A percentile compares a stretch with the other conserved stretches of the same genome.
These are phyloP conservation scores for Aplosporella prunicola DNA, from an alignment of 2,329 filamentous ascomycete genomes.

Conservation along the genomic window DNA sequence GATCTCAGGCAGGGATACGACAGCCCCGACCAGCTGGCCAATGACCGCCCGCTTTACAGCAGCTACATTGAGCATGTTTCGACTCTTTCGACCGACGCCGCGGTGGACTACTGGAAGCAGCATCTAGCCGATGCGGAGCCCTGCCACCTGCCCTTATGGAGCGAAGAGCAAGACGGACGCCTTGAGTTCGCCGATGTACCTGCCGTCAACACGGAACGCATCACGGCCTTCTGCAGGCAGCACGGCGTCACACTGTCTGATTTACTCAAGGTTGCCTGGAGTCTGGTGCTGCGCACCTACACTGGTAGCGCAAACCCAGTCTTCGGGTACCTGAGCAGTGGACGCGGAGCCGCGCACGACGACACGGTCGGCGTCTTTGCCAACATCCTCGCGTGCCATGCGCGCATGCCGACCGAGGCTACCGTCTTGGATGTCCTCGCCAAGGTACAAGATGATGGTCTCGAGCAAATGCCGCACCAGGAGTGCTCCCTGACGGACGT, in stretches of 20 bases:
- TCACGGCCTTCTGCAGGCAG: slow-evolving; percentile 28
- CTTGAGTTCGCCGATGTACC: slow-evolving; percentile 22
- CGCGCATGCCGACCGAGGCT: slow-evolving; percentile 24
- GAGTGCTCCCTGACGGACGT: slow-evolving; percentile 23
- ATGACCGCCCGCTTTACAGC: slow-evolving; percentile 30
- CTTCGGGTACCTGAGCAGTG: slow-evolving; percentile 29
- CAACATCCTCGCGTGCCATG: slow-evolving; percentile 37
- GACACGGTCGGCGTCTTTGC: slow-evolving; percentile 39
- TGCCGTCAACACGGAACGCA: slow-evolving; percentile 6
- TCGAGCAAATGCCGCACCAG: slow-evolving; percentile 36
- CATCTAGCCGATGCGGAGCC: slow-evolving; percentile 30
- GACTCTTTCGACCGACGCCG: slow-evolving; percentile 8
- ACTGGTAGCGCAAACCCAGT: slow-evolving; percentile 24
- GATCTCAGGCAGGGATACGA: slow-evolving; percentile 39
- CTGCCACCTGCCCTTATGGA: slow-evolving; percentile 29
- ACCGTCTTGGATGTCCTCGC: slow-evolving; percentile 31
- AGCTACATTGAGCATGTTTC: slow-evolving; percentile 27
- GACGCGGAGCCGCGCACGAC: slow-evolving; percentile 32
- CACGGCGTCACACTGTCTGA: slow-evolving; percentile 41
- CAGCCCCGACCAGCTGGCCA: slow-evolving; percentile 25
- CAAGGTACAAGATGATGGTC: slow-evolving; percentile 37
- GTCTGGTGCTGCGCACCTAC: slow-evolving; percentile 22
- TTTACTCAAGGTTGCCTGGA: slow-evolving; percentile 32
- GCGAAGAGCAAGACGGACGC: slow-evolving; percentile 20
- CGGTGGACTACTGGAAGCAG: slow-evolving; percentile 27